phyloP scores from a whole-genome alignment of 2,329 filamentous ascomycete genomes.

The Fusarium equiseti region DNA sequence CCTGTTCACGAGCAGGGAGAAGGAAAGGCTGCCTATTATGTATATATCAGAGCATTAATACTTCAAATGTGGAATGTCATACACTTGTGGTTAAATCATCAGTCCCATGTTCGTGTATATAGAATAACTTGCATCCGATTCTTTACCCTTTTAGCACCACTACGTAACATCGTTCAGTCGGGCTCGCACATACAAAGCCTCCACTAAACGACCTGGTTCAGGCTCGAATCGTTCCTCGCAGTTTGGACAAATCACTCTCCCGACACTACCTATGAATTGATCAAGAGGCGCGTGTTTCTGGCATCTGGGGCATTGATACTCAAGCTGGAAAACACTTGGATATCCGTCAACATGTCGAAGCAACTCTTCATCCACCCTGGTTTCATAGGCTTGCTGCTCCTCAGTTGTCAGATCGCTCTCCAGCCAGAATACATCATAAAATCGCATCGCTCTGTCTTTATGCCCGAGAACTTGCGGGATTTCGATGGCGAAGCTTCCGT shows the following conservation, averaged over 20 bases:
- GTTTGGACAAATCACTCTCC: neutral
- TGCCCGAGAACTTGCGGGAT: too few relatives aligned
- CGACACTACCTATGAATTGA: neutral
- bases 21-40: too few relatives aligned
- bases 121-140: neutral
- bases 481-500: too few relatives aligned
- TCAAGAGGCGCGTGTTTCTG: rapidly evolving
- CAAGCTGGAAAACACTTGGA: neutral
- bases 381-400: neutral
- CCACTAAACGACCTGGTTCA: neutral
- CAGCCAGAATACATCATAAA: too few relatives aligned
- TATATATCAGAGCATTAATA: too few relatives aligned
- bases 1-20: too few relatives aligned
- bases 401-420: rapidly evolving
- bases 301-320: neutral
- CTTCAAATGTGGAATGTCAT: too few relatives aligned
- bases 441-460: too few relatives aligned
- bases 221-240: neutral
- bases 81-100: too few relatives aligned
- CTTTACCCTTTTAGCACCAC: too few relatives aligned
- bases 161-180: neutral
- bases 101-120: too few relatives aligned
- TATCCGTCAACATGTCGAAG: neutral
- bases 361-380: neutral
- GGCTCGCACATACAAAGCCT: neutral